Conservation (phyloP, 768 basidiomycete species). For the Zangia roseola region DNA sequence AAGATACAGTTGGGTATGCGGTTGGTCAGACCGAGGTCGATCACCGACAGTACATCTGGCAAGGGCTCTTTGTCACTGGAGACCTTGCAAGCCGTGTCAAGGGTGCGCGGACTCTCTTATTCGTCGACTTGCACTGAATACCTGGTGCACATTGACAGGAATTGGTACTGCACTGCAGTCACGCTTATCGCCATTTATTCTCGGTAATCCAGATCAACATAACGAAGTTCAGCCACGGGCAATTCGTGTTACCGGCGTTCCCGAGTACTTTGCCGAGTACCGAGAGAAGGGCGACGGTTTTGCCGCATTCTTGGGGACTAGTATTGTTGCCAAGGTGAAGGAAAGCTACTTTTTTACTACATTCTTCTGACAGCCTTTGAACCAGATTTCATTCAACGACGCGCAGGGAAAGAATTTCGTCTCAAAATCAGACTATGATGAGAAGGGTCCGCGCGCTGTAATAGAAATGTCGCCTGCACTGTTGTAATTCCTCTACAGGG, state of each 20-base stretch:
- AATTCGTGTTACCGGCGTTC: constrained; percentile 63
- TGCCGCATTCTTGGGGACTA: constrained; percentile 78
- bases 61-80: constrained; percentile 79
- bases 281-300: constrained; percentile 80
- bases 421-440: constrained; percentile 75
- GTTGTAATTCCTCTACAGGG: constrained; percentile 40
- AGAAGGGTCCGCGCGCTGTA: constrained; percentile 69
- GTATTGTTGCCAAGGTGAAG: constrained; percentile 80
- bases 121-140: not conserved
- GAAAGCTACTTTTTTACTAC: constrained; percentile 4
- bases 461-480: constrained; percentile 77
- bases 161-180: constrained; percentile 69
- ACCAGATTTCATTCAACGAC: constrained; percentile 75
- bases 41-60: constrained; percentile 71
- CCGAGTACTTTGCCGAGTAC: constrained; percentile 91
- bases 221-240: constrained; percentile 72
- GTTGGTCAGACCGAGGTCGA: constrained; percentile 62
- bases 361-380: not conserved
- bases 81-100: constrained; percentile 69
- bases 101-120: constrained; percentile 43
- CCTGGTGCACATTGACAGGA: constrained; percentile 42
- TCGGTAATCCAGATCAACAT: constrained; percentile 58
- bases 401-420: constrained; percentile 65
- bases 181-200: constrained; percentile 60
- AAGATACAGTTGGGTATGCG: constrained; percentile 64